A percentile compares a stretch with the other conserved stretches of the same genome.
Conservation (phyloP, 225 moss, liverwort and hornwort species). For the Marchantia paleacea region DNA sequence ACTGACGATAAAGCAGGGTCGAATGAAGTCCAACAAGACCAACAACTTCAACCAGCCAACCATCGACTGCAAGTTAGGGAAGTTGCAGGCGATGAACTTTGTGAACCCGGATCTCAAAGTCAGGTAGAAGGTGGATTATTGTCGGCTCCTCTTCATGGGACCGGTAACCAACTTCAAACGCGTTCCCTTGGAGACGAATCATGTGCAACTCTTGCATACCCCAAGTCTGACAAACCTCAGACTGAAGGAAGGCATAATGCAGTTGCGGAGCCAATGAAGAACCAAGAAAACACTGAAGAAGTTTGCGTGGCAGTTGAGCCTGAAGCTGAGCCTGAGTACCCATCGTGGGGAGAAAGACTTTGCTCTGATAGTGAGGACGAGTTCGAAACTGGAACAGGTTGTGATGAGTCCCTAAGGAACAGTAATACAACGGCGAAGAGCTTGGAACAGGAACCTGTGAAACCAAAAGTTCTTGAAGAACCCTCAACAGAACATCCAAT, state of each 20-base stretch:
- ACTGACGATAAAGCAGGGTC: neutral
- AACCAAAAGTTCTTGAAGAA: neutral
- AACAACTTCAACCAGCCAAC: neutral
- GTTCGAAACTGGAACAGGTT: neutral
- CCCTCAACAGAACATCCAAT: neutral
- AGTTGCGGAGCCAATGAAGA: neutral
- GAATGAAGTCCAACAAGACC: neutral
- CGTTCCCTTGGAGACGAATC: neutral
- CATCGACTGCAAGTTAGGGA: neutral
- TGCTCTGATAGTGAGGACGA: constrained; percentile 23
- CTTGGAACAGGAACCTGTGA: neutral
- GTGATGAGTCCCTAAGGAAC: neutral
- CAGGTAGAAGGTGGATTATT: neutral
- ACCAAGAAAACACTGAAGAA: neutral
- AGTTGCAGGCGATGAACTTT: neutral
- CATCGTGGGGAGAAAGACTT: constrained; percentile 37
- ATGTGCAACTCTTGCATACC: neutral
- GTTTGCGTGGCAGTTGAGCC: neutral
- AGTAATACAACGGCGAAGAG: neutral
- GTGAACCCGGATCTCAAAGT: too few species aligned
- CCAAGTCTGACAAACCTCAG: neutral
- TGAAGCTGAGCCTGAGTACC: neutral
- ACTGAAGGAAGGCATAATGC: neutral
- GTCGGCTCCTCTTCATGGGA: neutral
- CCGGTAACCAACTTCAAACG: neutral